Conservation (phyloP, 331 rosid genomes). For the Ulmus americana region DNA sequence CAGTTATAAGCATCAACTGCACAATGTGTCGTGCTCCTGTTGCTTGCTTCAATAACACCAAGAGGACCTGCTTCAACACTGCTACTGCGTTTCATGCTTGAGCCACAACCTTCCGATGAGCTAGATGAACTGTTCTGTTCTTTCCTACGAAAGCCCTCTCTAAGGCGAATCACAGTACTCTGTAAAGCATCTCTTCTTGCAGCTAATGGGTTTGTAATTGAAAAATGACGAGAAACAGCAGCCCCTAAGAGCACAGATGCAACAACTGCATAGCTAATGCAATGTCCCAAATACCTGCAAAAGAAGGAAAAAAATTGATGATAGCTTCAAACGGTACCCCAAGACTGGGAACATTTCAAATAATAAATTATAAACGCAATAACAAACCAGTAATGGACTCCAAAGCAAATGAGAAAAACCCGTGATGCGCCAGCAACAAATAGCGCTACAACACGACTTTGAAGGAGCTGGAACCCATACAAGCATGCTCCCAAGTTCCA, state of each 20-base stretch:
- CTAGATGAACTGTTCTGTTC: constrained; percentile 95
- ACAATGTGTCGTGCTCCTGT: constrained; percentile 48
- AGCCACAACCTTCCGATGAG: constrained; percentile 97
- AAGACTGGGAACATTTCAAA: constrained; percentile 17
- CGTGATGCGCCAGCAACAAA: constrained; percentile 94
- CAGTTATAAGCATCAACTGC: constrained; percentile 72
- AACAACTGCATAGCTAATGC: constrained; percentile 95
- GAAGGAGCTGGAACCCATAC: constrained; percentile 89
- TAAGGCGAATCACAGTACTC: constrained; percentile 90
- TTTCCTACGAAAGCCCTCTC: constrained; percentile 94
- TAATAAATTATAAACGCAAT: constrained; percentile 5
- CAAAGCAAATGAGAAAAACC: constrained; percentile 94
- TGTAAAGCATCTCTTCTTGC: constrained; percentile 99
- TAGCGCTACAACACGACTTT: constrained; percentile 76
- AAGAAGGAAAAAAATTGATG: constrained; percentile 1
- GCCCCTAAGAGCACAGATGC: constrained; percentile 92
- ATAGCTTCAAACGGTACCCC: constrained; percentile 22
- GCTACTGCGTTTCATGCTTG: constrained; percentile 94
- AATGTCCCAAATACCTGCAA: constrained; percentile 92
- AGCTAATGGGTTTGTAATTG: constrained; percentile 78
- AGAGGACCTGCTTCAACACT: constrained; percentile 87
- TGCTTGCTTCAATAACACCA: constrained; percentile 62
- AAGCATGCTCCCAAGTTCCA: constrained; percentile 99
- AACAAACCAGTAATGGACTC: constrained; percentile 93
- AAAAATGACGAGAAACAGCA: constrained; percentile 91